Evolutionary conservation across 202 grass and related monocot species (phyloP), one percentile per base, ranked within the genome.

Genomic region (Schoenoplectus triqueter): DNA sequence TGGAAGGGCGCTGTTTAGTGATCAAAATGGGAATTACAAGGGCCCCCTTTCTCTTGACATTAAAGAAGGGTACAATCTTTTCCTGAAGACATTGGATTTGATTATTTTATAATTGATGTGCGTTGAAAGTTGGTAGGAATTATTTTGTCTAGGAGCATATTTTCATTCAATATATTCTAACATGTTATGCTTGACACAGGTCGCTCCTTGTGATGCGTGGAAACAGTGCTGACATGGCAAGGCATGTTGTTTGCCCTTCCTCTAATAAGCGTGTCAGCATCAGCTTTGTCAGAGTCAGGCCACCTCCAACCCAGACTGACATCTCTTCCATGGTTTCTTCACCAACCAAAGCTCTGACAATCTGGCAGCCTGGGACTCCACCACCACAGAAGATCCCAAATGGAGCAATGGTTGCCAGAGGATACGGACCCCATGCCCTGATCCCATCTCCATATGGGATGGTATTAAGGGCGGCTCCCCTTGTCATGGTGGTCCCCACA

Each of bases 131-230:
- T 31, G 31, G 31, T 83, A 73, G 20, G 9, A 73, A 39, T 56
- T 76, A 39, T 39, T 75, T 55, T 55, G 21, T 76, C 2, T 10
- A 76, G 45, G 46, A 50, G 17, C 48, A 19, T 68, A 64, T 6
- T 1, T 63, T 81, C 54, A 17, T 41, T 15, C 41, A n/a, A 3
- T 78, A 62, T 41, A n/a, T 48, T n/a, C 3, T 80, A 81, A 81
- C 59, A 68, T 14, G 19, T 49, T 67, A 7, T 52, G 13, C 63
- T 82, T 49, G 48, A 54, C 49, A 81, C 90, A 99, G 97, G 66
- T 96, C 97, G 2, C 92, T 99, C 19, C 82, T 99, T 46, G 97
- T 99, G 5, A 96, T 99, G 97, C 97, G 97, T 14, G 97, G 97
- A 50, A 99, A 99, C 85, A 99, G 97, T 22, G 93, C 97, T 6